Evolutionary conservation across 345 rosid species (phyloP).

Genomic region (Moringa oleifera): DNA sequence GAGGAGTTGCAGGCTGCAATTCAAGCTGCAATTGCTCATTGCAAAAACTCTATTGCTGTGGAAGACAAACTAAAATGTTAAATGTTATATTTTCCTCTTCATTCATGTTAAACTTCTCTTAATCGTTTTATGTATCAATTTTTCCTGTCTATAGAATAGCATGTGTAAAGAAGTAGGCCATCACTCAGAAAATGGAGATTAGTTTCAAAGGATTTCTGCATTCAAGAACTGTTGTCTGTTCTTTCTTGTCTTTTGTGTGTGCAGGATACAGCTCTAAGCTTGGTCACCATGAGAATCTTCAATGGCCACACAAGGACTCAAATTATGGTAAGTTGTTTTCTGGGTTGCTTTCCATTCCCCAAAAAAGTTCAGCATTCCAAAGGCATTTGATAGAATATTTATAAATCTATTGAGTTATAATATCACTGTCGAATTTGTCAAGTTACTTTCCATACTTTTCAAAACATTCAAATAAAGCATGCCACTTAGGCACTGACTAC

Average conservation of each 20-base stretch:
- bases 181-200: neutral
- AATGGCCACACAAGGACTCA: too few species aligned
- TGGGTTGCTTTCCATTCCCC: too few species aligned
- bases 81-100: neutral
- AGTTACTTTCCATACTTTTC: too few species aligned
- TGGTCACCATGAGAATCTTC: too few species aligned
- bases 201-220: neutral
- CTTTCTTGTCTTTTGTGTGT: neutral
- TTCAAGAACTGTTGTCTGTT: neutral
- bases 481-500: too few species aligned
- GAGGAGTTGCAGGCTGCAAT: slow-evolving; percentile 96
- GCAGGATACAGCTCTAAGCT: too few species aligned
- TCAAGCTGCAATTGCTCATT: slow-evolving; percentile 97
- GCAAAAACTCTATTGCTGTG: slow-evolving; percentile 75
- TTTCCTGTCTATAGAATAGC: slow-evolving; percentile 10
- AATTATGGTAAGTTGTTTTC: too few species aligned
- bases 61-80: slow-evolving; percentile 32
- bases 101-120: slow-evolving; percentile 1
- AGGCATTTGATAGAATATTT: too few species aligned
- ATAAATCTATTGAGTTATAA: too few species aligned
- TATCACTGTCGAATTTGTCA: too few species aligned
- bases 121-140: neutral
- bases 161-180: slow-evolving; percentile 9
- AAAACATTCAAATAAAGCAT: too few species aligned
- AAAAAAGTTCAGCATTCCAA: too few species aligned